Percentiles rank a stretch among this genome's conserved stretches.
Conservation (phyloP, 331 rosid genomes). For the Cydonia oblonga region DNA sequence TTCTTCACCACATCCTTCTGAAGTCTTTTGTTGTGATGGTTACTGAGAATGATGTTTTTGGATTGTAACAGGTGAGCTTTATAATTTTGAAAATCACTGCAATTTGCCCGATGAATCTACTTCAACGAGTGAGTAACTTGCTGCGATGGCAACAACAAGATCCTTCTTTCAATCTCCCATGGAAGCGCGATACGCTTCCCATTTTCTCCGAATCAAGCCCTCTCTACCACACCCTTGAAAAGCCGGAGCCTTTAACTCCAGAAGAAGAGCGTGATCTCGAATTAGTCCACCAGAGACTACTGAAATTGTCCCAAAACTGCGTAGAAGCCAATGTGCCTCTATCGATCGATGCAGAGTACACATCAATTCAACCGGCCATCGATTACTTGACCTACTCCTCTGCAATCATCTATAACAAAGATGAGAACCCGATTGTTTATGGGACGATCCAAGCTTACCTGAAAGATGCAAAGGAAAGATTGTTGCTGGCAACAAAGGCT, state of each 20-base stretch:
- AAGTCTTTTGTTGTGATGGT: not conserved
- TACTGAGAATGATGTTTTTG: not conserved
- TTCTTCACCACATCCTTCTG: not conserved
- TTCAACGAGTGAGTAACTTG: slow-evolving; percentile 59
- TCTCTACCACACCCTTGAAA: slow-evolving; percentile 47
- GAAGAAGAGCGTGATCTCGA: slow-evolving; percentile 62
- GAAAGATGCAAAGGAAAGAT: slow-evolving; percentile 67
- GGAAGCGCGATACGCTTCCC: slow-evolving; percentile 61
- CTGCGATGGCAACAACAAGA: slow-evolving; percentile 77
- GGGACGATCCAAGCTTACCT: slow-evolving; percentile 75
- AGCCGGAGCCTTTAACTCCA: slow-evolving; percentile 38
- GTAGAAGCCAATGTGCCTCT: slow-evolving; percentile 43
- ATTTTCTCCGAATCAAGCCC: slow-evolving; percentile 58
- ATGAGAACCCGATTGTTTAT: slow-evolving; percentile 36
- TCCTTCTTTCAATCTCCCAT: slow-evolving; percentile 53
- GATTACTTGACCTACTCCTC: slow-evolving; percentile 77
- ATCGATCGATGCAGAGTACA: slow-evolving; percentile 71
- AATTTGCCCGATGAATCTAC: slow-evolving; percentile 63
- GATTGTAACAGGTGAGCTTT: slow-evolving; percentile 43
- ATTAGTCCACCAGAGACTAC: slow-evolving; percentile 41
- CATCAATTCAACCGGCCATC: slow-evolving; percentile 76
- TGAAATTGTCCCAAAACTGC: slow-evolving; percentile 43
- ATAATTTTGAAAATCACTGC: slow-evolving; percentile 68
- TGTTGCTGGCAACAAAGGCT: slow-evolving; percentile 26
- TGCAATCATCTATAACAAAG: slow-evolving; percentile 45